Conservation (phyloP, 2,329 filamentous ascomycete species). For the Pestalotiopsis fici region DNA sequence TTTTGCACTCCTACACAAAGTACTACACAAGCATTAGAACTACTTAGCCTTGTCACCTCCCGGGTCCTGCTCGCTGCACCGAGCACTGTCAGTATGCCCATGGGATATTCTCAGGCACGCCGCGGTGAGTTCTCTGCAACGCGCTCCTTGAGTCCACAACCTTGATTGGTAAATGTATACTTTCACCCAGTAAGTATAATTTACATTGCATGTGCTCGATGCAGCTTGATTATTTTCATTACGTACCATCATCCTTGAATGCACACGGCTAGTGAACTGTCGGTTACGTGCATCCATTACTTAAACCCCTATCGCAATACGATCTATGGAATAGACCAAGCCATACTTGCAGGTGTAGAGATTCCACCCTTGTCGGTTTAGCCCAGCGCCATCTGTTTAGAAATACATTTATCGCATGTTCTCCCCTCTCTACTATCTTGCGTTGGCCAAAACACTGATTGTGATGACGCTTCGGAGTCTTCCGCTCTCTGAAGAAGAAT, state of each 20-base stretch:
- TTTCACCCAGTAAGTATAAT: background rate
- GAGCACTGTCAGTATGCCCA: background rate
- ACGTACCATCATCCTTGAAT: background rate
- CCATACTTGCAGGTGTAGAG: too few species aligned
- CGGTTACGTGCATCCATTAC: background rate
- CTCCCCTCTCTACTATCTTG: background rate
- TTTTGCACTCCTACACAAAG: background rate
- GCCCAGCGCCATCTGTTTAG: too few species aligned
- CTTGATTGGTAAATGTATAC: background rate
- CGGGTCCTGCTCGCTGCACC: background rate
- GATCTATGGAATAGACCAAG: too few species aligned
- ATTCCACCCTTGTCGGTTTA: too few species aligned
- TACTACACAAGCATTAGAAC: background rate
- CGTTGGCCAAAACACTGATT: background rate
- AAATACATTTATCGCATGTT: background rate
- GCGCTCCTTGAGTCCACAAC: background rate
- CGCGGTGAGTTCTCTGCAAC: background rate
- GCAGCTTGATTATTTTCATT: background rate
- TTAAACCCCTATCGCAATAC: too few species aligned
- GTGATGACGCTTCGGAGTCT: background rate
- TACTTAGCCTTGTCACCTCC: background rate
- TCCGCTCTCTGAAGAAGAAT: background rate
- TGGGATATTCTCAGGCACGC: background rate
- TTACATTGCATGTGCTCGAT: background rate
- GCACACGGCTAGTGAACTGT: too few species aligned